phyloP scores from a whole-genome alignment of 345 rosid genomes.

The Salix suchowensis region DNA sequence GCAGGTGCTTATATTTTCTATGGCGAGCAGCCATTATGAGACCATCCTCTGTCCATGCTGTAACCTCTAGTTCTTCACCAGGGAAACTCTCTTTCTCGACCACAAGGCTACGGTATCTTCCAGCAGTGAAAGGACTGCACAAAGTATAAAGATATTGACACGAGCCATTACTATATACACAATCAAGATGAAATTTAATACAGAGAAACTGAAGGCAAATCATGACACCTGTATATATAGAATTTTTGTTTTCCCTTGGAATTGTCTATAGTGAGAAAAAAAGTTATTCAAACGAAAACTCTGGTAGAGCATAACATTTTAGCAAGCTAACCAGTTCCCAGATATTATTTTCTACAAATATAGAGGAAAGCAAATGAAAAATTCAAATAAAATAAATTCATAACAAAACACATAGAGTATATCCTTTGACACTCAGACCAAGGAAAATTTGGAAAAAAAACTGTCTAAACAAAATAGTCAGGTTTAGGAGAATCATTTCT shows the following conservation, averaged over 20 bases:
- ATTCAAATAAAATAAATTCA: neutral
- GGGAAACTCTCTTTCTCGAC: constrained; percentile 79
- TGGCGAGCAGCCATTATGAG: constrained; percentile 95
- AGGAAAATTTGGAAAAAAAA: neutral
- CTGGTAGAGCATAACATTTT: neutral
- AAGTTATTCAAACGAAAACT: neutral
- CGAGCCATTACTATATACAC: neutral
- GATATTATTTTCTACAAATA: neutral
- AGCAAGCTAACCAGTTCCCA: neutral
- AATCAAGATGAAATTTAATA: neutral
- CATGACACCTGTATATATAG: neutral
- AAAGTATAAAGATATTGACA: neutral
- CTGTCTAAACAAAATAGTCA: neutral
- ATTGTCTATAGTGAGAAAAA: neutral
- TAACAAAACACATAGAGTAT: neutral
- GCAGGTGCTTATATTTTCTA: constrained; percentile 66
- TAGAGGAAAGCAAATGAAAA: neutral
- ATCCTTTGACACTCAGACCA: neutral
- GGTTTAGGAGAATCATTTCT: neutral
- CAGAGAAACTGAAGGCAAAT: neutral
- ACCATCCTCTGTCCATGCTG: constrained; percentile 95
- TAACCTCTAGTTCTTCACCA: constrained; percentile 61
- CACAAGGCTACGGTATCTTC: constrained; percentile 90
- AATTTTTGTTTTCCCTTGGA: neutral
- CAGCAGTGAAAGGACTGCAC: constrained; percentile 81